These are phyloP conservation scores for Sphaerosporella brunnea DNA, from an alignment of 495 filamentous ascomycete genomes.

Conservation along the genomic window DNA sequence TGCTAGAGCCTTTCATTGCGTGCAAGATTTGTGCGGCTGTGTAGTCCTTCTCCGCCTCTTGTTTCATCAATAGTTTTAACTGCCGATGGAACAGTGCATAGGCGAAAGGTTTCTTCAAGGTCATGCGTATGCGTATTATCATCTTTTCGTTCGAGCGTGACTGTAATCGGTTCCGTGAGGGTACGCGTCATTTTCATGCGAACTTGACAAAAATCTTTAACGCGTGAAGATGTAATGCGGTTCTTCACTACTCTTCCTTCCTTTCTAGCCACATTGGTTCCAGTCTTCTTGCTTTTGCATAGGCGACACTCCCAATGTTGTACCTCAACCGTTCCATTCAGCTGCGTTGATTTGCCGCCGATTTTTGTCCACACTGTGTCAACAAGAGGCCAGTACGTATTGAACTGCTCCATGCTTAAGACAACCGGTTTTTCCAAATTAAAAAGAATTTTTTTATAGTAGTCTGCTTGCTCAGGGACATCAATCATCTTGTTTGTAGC, in stretches of 20 bases:
- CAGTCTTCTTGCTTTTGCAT: background rate
- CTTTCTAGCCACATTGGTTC: background rate
- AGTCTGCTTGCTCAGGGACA: background rate
- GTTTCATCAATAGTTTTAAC: too few species aligned
- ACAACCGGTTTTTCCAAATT: background rate
- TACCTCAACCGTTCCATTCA: background rate
- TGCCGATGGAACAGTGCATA: too few species aligned
- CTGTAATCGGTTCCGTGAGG: background rate
- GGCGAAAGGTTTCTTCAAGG: background rate
- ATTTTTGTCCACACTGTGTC: background rate
- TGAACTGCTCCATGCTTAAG: background rate
- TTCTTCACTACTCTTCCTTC: background rate
- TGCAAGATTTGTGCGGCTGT: background rate
- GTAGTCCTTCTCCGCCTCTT: background rate
- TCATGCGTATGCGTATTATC: background rate
- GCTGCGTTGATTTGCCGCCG: background rate
- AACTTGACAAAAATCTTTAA: background rate
- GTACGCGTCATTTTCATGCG: background rate
- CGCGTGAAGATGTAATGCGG: background rate
- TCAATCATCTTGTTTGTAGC: too few species aligned
- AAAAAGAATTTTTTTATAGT: background rate
- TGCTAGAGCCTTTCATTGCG: background rate
- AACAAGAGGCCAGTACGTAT: background rate
- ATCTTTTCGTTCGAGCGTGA: background rate
- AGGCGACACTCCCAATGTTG: background rate